Evolutionary conservation across 768 basidiomycete species (phyloP).

Genomic region (Trametes gibbosa): DNA sequence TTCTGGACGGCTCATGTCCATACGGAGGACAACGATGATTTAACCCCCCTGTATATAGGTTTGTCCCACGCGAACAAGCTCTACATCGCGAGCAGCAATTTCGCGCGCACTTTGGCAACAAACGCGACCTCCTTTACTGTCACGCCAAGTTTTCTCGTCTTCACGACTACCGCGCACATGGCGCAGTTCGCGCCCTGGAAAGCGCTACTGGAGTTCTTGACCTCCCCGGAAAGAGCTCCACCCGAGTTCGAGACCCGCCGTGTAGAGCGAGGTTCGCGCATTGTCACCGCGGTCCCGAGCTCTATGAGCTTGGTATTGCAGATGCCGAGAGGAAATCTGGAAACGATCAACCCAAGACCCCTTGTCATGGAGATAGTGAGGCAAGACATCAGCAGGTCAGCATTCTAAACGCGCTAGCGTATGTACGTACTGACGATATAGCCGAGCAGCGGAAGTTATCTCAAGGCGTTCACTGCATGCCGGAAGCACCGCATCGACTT

Average conservation of each 20-base stretch:
- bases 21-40: background rate
- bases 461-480: slow-evolving; percentile 87
- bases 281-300: slow-evolving; percentile 85
- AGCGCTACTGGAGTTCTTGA: slow-evolving; percentile 25
- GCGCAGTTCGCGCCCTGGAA: slow-evolving; percentile 67
- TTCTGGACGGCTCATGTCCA: slow-evolving; percentile 38
- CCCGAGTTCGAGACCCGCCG: slow-evolving; percentile 65
- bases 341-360: slow-evolving; percentile 91
- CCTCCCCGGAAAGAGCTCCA: slow-evolving; percentile 3
- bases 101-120: slow-evolving; percentile 39
- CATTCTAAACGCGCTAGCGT: background rate
- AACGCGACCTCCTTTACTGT: slow-evolving; percentile 73
- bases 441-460: slow-evolving; percentile 60
- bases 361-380: slow-evolving; percentile 84
- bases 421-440: background rate
- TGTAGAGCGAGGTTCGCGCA: slow-evolving; percentile 86
- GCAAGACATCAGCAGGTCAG: slow-evolving; percentile 69
- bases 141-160: slow-evolving; percentile 77
- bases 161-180: slow-evolving; percentile 80
- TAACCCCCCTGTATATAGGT: slow-evolving; percentile 52
- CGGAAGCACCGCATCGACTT: slow-evolving; percentile 93
- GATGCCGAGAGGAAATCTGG: slow-evolving; percentile 97
- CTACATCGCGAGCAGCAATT: slow-evolving; percentile 40
- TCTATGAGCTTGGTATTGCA: slow-evolving; percentile 89
- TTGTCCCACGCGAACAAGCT: slow-evolving; percentile 66